These are phyloP conservation scores for Mycothermus thermophilus DNA, from an alignment of 495 filamentous ascomycete species.

Conservation along the genomic window DNA sequence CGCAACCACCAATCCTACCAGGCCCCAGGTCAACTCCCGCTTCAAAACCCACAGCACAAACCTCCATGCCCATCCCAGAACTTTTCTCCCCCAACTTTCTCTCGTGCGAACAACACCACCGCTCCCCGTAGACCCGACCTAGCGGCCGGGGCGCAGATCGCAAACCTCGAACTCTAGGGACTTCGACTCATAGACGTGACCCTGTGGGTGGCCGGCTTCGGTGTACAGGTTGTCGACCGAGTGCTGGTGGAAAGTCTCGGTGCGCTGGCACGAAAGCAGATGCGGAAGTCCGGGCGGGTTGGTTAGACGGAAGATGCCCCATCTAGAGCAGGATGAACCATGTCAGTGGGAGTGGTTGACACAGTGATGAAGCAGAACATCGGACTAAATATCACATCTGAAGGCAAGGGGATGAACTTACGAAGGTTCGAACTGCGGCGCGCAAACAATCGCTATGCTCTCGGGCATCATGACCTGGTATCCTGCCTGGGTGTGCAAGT, in stretches of 20 bases:
- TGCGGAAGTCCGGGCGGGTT: slow-evolving; percentile 78
- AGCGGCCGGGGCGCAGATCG: slow-evolving; percentile 16
- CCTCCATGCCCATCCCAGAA: no score
- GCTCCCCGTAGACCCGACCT: no score
- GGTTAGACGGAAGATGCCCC: slow-evolving; percentile 84
- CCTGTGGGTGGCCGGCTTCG: slow-evolving; percentile 57
- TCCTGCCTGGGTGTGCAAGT: slow-evolving; percentile 81
- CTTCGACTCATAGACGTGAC: slow-evolving; percentile 64
- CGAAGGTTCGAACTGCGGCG: slow-evolving; percentile 63
- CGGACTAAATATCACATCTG: no score
- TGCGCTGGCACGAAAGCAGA: slow-evolving; percentile 60
- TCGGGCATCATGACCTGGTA: slow-evolving; percentile 93
- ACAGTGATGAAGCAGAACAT: neutral
- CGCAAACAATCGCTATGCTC: slow-evolving; percentile 93
- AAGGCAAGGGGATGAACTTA: slow-evolving; percentile 30
- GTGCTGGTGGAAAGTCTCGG: slow-evolving; percentile 66
- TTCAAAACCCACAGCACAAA: no score
- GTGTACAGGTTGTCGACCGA: slow-evolving; percentile 60
- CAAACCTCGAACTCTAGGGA: slow-evolving; percentile 14
- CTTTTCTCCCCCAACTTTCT: no score
- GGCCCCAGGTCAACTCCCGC: no score
- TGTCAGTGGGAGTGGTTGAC: neutral
- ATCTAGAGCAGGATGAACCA: slow-evolving; percentile 34
- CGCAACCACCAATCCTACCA: no score
- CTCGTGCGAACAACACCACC: no score